These are phyloP conservation scores for Vanrija sp. DNA, from an alignment of 1,284 basidiomycete species.

Conservation along the genomic window DNA sequence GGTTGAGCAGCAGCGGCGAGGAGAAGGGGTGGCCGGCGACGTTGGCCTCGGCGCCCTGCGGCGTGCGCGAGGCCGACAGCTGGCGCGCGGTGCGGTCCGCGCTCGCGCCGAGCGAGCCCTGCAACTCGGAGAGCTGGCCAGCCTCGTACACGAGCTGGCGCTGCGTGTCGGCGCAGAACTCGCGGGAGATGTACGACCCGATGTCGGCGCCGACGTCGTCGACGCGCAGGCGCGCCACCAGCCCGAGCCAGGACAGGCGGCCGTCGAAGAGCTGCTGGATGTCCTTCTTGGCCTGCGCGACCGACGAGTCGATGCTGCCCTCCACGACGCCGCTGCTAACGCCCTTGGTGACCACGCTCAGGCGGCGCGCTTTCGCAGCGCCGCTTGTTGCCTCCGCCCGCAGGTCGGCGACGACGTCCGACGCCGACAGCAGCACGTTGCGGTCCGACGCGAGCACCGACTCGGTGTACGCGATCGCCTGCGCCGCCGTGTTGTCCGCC, in stretches of 20 bases:
- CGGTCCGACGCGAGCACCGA: constrained; percentile 25
- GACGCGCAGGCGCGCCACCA: constrained; percentile 57
- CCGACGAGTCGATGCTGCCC: constrained; percentile 52
- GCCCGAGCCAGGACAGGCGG: constrained; percentile 62
- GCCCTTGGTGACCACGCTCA: constrained; percentile 30
- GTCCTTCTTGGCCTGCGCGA: constrained; percentile 54
- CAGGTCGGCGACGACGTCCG: constrained; percentile 18
- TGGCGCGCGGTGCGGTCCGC: constrained; percentile 47
- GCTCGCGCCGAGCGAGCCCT: constrained; percentile 53
- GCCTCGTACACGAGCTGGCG: constrained; percentile 68
- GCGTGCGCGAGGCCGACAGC: constrained; percentile 14
- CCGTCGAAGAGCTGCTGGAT: constrained; percentile 57
- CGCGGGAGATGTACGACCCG: constrained; percentile 54
- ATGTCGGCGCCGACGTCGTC: constrained; percentile 68
- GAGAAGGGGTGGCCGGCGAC: constrained; percentile 53
- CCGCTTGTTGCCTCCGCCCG: constrained; percentile 19
- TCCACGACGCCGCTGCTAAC: constrained; percentile 49
- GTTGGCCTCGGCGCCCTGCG: constrained; percentile 21
- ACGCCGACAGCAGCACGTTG: constrained; percentile 17
- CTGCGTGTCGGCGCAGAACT: constrained; percentile 66
- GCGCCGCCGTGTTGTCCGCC: constrained; percentile 14
- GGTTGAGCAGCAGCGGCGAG: constrained; percentile 66
- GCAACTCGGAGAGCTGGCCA: constrained; percentile 61
- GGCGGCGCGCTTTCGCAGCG: constrained; percentile 26
- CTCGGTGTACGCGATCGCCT: constrained; percentile 26